Percentiles rank a stretch among this genome's conserved stretches.
Conservation (phyloP, 140 eudicot species). For the Ambrosia hybrid region DNA sequence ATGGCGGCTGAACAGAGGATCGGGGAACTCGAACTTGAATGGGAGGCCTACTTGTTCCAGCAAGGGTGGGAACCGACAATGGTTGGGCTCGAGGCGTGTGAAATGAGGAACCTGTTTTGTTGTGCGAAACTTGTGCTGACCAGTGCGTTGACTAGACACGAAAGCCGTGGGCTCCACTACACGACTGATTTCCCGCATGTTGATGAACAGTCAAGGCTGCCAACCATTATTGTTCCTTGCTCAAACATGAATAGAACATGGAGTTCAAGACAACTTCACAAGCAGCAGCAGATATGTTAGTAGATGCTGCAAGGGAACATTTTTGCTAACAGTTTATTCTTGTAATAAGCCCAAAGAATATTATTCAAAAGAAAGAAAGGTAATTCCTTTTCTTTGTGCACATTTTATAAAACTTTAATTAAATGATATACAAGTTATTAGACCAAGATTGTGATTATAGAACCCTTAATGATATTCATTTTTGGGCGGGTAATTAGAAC, state of each 20-base stretch:
- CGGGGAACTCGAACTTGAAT: slow-evolving; percentile 71
- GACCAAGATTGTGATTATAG: neutral
- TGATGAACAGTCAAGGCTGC: slow-evolving; percentile 82
- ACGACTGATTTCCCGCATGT: slow-evolving; percentile 77
- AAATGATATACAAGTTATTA: slow-evolving; percentile 7
- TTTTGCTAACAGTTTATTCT: slow-evolving; percentile 17
- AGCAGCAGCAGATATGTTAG: slow-evolving; percentile 71
- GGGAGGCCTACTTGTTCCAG: slow-evolving; percentile 88
- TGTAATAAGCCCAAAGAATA: slow-evolving; percentile 25
- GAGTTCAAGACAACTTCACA: slow-evolving; percentile 95
- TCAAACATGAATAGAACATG: slow-evolving; percentile 62
- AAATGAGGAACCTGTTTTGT: slow-evolving; percentile 95
- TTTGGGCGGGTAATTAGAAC: no score
- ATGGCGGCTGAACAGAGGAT: slow-evolving; percentile 71
- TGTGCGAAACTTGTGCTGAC: slow-evolving; percentile 91
- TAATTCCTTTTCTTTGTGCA: neutral
- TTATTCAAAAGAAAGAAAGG: slow-evolving; percentile 28
- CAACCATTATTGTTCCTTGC: slow-evolving; percentile 80
- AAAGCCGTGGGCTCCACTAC: slow-evolving; percentile 98
- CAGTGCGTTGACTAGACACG: slow-evolving; percentile 86
- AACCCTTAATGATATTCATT: no score
- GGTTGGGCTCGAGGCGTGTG: slow-evolving; percentile 93
- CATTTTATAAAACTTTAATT: neutral
- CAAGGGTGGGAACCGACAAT: slow-evolving; percentile 98
- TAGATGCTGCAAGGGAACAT: slow-evolving; percentile 13